These are phyloP conservation scores for Cokeromyces recurvatus DNA, from an alignment of 371 early-diverging fungal species.

Conservation along the genomic window DNA sequence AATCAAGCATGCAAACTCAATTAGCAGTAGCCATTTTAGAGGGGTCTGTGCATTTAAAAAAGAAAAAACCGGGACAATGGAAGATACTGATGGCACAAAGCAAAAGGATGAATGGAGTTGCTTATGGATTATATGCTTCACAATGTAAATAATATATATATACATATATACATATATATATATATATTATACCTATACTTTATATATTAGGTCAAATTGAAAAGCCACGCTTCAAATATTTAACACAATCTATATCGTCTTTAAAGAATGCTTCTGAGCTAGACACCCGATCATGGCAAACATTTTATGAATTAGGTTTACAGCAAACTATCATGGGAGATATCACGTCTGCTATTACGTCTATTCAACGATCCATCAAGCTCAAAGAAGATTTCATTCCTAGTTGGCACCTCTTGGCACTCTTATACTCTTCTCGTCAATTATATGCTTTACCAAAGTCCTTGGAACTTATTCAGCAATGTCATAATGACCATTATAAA, in stretches of 20 bases:
- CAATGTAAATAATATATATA: conserved; percentile 7
- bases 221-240: conserved; percentile 48
- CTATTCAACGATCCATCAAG: conserved; percentile 58
- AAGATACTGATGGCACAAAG: conserved; percentile 9
- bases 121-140: conserved; percentile 9
- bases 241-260: conserved; percentile 54
- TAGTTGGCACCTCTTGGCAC: conserved; percentile 84
- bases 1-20: conserved; percentile 4
- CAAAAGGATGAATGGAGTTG: conserved; percentile 5
- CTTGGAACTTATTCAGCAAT: conserved; percentile 65
- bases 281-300: conserved; percentile 46
- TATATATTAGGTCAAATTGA: conserved; percentile 43
- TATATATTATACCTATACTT: background rate
- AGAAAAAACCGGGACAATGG: conserved; percentile 16
- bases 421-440: conserved; percentile 61
- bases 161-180: background rate
- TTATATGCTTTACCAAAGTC: conserved; percentile 46
- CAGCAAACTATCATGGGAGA: conserved; percentile 79
- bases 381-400: conserved; percentile 61
- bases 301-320: conserved; percentile 71
- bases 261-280: conserved; percentile 50
- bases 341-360: conserved; percentile 52
- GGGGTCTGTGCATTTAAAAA: conserved; percentile 2
- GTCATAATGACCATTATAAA: conserved; percentile 27
- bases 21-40: conserved; percentile 7